These are phyloP conservation scores for Macadamia integrifolia DNA, from an alignment of 164 flowering plant genomes.

Conservation along the genomic window DNA sequence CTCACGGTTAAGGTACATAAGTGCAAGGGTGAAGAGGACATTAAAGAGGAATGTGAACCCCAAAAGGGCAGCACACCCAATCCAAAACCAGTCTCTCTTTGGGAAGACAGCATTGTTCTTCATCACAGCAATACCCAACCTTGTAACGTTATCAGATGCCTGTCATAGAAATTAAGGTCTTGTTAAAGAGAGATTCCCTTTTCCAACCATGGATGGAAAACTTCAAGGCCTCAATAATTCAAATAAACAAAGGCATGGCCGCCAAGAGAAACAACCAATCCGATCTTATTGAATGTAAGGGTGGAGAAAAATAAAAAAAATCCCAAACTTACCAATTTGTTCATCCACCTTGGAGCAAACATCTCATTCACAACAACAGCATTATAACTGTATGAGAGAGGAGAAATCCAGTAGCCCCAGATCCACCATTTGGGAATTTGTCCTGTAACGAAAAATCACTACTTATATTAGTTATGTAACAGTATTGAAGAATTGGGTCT, in stretches of 20 bases:
- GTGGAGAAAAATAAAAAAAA: not conserved
- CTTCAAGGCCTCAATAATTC: not conserved
- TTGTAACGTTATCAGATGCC: conserved; percentile 24
- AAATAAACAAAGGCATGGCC: not conserved
- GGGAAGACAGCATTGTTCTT: conserved; percentile 14
- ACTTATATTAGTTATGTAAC: not conserved
- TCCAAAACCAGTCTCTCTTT: conserved; percentile 35
- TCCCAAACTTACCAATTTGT: conserved; percentile 19
- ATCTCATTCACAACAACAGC: conserved; percentile 36
- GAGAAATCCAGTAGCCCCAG: conserved; percentile 43
- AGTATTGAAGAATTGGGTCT: not conserved
- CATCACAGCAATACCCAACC: conserved; percentile 26
- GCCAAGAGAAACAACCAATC: not conserved
- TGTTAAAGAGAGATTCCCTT: not conserved
- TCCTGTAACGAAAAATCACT: conserved; percentile 24
- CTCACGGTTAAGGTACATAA: conserved; percentile 34
- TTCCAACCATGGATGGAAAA: too few relatives aligned
- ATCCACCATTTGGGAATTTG: conserved; percentile 55
- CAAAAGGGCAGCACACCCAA: conserved; percentile 29
- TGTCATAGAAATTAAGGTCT: conserved; percentile 1
- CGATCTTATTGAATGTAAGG: not conserved
- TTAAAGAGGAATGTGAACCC: conserved; percentile 34
- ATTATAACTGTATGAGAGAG: conserved; percentile 31
- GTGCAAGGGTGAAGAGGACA: conserved; percentile 31
- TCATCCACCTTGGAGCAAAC: conserved; percentile 42